Evolutionary conservation across 108 stramenopile species (phyloP).

Genomic region (Nitzschia sp.): DNA sequence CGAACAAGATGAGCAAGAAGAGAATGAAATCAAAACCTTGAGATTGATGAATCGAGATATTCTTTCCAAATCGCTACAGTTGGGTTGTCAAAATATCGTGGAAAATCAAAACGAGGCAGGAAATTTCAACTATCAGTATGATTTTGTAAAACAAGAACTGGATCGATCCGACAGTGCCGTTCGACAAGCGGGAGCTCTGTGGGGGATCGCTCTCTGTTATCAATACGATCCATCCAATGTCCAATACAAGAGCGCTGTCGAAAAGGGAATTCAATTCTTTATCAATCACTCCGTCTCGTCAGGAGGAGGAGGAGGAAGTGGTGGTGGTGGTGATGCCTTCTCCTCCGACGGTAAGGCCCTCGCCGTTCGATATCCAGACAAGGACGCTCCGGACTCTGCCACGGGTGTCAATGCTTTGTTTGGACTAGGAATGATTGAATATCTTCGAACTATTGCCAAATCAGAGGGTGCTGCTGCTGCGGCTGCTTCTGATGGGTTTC

Average conservation of each 20-base stretch:
- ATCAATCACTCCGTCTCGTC: background rate
- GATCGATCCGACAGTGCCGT: conserved; percentile 16
- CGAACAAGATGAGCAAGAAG: background rate
- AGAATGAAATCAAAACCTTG: background rate
- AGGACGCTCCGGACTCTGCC: conserved; percentile 1
- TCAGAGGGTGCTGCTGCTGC: background rate
- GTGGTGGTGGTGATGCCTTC: background rate
- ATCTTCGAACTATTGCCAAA: conserved; percentile 5
- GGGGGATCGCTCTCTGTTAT: conserved; percentile 19
- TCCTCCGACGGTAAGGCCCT: background rate
- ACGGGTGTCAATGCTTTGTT: conserved; percentile 27
- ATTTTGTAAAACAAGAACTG: conserved; percentile 11
- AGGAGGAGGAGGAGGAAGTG: background rate
- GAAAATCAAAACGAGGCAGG: conserved; percentile 9
- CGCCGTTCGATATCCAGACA: conserved; percentile 8
- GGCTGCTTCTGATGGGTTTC: background rate
- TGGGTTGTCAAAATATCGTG: conserved; percentile 22
- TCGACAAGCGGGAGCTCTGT: conserved; percentile 26
- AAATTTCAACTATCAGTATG: conserved; percentile 29
- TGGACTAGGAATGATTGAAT: conserved; percentile 19
- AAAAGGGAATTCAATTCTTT: conserved; percentile 20
- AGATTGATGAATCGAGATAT: background rate
- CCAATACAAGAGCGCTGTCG: background rate
- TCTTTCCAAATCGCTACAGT: conserved; percentile 4
- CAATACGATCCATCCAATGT: background rate